Conservation (phyloP, 225 moss, liverwort and hornwort genomes). For the Polytrichum formosum region DNA sequence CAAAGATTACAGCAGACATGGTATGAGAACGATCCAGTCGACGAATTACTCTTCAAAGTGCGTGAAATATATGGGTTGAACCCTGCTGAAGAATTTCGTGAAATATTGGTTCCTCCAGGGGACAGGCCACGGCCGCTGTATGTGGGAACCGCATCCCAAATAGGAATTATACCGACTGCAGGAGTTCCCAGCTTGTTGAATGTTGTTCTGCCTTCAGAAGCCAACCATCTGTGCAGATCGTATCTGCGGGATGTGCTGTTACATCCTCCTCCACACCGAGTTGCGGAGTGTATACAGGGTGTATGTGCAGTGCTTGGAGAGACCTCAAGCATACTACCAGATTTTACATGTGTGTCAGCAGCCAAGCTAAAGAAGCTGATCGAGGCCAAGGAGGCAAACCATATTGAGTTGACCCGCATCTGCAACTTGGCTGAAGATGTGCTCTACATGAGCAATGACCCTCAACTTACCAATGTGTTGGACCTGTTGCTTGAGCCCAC, state of each 20-base stretch:
- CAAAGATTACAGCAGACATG: constrained; percentile 62
- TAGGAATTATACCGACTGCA: constrained; percentile 83
- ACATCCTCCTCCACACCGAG: constrained; percentile 76
- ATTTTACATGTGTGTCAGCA: constrained; percentile 77
- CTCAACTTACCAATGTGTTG: constrained; percentile 44
- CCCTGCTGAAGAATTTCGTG: constrained; percentile 60
- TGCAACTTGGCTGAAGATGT: constrained; percentile 83
- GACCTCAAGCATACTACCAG: constrained; percentile 61
- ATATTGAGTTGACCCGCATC: constrained; percentile 71
- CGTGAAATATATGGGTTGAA: constrained; percentile 65
- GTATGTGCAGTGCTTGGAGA: constrained; percentile 47
- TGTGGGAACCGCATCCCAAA: constrained; percentile 87
- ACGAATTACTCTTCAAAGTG: constrained; percentile 68
- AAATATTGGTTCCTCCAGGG: constrained; percentile 71
- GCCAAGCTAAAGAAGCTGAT: constrained; percentile 83
- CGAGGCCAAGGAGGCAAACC: constrained; percentile 77
- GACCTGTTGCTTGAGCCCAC: constrained; percentile 73
- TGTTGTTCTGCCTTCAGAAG: constrained; percentile 59
- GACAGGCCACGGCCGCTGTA: constrained; percentile 82
- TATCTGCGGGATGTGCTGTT: constrained; percentile 78
- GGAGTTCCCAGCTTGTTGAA: constrained; percentile 81
- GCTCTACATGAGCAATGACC: constrained; percentile 56
- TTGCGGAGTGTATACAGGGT: constrained; percentile 65
- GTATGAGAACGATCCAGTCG: constrained; percentile 69
- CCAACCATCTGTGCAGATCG: constrained; percentile 62